These are phyloP conservation scores for Paracoccidioides brasiliensis DNA, from an alignment of 2,329 filamentous ascomycete species.

Conservation along the genomic window DNA sequence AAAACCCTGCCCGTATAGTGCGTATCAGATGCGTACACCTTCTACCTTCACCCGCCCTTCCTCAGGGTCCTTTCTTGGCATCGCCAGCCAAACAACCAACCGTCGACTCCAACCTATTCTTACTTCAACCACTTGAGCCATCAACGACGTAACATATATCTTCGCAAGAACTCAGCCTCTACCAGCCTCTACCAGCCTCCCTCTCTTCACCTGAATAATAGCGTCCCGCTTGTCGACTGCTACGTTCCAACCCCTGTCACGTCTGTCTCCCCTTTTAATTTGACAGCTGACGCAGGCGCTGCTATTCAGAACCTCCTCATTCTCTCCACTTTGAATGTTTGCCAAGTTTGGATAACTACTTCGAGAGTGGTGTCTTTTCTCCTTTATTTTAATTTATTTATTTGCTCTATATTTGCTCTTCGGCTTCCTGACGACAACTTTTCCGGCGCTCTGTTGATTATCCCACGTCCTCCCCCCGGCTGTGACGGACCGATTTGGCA, in stretches of 20 bases:
- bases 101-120: neutral
- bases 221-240: no score
- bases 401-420: constrained; percentile 1
- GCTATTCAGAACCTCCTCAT: neutral
- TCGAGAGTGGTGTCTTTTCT: neutral
- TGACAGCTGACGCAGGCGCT: neutral
- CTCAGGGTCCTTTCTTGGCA: neutral
- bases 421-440: constrained; percentile 5
- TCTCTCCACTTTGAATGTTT: neutral
- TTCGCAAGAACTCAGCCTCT: neutral
- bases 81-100: neutral
- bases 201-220: no score
- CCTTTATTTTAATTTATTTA: constrained; percentile 2
- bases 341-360: constrained; percentile 1
- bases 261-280: neutral
- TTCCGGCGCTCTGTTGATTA: neutral
- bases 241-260: neutral
- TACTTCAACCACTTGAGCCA: neutral
- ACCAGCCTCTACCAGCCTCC: neutral
- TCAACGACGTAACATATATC: neutral
- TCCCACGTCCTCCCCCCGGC: neutral
- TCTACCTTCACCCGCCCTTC: neutral
- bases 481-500: neutral
- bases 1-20: neutral
- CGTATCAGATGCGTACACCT: neutral